phyloP scores from a whole-genome alignment of 768 basidiomycete genomes.

The Exidia glandulosa region DNA sequence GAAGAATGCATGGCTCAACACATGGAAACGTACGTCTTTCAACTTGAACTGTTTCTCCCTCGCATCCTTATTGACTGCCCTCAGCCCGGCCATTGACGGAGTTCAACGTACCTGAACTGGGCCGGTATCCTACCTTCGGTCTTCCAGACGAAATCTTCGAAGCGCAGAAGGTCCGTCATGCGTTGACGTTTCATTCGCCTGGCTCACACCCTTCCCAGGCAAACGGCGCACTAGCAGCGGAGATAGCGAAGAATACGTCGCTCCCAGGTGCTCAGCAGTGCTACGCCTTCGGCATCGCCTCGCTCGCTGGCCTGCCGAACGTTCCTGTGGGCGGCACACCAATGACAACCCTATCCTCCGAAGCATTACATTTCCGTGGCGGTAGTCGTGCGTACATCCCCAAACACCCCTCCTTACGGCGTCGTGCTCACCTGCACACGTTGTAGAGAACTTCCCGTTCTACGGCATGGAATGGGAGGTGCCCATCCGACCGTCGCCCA shows the following conservation, averaged over 20 bases:
- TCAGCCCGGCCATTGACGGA: slow-evolving; percentile 1
- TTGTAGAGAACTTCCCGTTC: slow-evolving; percentile 4
- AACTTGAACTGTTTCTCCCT: not conserved
- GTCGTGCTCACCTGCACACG: not conserved
- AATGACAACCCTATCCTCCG: slow-evolving; percentile 3
- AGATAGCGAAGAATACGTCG: not conserved
- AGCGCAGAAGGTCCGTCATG: not conserved
- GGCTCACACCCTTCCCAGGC: not conserved
- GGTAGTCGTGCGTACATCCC: slow-evolving; percentile 4
- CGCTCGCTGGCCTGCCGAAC: slow-evolving; percentile 6
- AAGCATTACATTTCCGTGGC: slow-evolving; percentile 7
- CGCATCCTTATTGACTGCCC: not conserved
- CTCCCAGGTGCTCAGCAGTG: not conserved
- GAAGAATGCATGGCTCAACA: slow-evolving; percentile 8
- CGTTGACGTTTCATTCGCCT: not conserved
- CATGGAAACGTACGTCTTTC: slow-evolving; percentile 5
- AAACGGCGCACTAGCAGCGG: not conserved
- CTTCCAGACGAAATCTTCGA: not conserved
- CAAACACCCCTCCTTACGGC: not conserved
- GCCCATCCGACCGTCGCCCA: not conserved
- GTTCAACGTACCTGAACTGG: not conserved
- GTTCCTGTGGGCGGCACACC: not conserved
- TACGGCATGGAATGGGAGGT: slow-evolving; percentile 7
- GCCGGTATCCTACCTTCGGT: slow-evolving; percentile 1
- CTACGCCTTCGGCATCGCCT: slow-evolving; percentile 5